Evolutionary conservation across 192 early-diverging fungal genomes (phyloP).

Genomic region (Phlyctochytrium planicorne): DNA sequence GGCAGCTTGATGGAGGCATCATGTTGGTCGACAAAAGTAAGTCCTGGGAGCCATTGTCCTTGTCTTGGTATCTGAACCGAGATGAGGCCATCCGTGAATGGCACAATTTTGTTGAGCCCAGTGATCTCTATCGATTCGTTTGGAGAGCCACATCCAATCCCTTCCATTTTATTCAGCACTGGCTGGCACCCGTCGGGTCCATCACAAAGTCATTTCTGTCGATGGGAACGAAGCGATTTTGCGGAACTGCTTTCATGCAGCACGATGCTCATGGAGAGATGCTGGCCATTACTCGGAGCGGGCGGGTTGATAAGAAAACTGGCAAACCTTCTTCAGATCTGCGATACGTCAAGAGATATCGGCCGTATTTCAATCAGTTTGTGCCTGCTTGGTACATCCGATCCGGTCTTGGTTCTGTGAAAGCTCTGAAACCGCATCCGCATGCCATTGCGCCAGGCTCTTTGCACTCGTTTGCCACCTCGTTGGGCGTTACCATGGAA

Average conservation of each 20-base stretch:
- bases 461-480: no score
- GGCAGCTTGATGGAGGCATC: background rate
- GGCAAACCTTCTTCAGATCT: no score
- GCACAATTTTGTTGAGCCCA: constrained; percentile 23
- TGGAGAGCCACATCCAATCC: background rate
- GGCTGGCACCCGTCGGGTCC: background rate
- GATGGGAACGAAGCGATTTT: background rate
- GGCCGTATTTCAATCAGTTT: no score
- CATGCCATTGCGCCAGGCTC: no score
- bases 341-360: no score
- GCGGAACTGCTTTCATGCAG: background rate
- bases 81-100: constrained; percentile 7
- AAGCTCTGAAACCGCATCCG: no score
- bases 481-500: no score
- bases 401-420: no score
- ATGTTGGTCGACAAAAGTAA: background rate
- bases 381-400: no score
- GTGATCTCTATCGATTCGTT: constrained; percentile 32
- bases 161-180: background rate
- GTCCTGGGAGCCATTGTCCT: background rate
- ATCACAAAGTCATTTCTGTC: background rate
- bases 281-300: no score
- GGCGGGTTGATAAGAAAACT: no score
- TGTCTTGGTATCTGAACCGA: constrained; percentile 15
- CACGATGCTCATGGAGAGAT: no score